Evolutionary conservation across 2,329 filamentous ascomycete species (phyloP).

Genomic region (Lachnellula arida): DNA sequence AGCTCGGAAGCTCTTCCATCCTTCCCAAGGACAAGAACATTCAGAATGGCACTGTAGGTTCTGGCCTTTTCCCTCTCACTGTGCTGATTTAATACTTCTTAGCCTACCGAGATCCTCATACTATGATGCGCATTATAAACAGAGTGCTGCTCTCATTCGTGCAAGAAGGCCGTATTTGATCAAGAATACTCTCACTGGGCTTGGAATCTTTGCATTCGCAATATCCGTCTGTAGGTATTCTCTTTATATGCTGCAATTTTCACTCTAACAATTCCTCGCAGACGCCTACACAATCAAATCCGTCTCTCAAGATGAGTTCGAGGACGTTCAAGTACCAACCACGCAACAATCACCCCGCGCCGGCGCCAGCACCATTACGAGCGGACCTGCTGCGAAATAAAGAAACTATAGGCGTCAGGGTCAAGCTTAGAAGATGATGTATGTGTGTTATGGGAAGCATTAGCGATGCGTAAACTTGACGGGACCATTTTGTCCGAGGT

Average conservation of each 20-base stretch:
- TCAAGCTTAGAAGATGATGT: background rate
- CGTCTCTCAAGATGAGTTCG: conserved; percentile 94
- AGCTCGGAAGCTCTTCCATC: background rate
- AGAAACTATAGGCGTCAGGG: background rate
- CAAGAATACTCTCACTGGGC: conserved; percentile 79
- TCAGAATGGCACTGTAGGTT: conserved; percentile 30
- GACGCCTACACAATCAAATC: conserved; percentile 72
- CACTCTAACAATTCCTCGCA: conserved; percentile 29
- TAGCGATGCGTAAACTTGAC: conserved; percentile 1
- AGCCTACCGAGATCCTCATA: conserved; percentile 71
- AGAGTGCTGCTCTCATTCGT: conserved; percentile 83
- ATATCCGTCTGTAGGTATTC: conserved; percentile 69
- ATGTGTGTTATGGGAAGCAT: background rate
- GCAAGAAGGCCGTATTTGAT: conserved; percentile 88
- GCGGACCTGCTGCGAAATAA: conserved; percentile 12
- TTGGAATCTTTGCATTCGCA: conserved; percentile 70
- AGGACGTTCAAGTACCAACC: conserved; percentile 80
- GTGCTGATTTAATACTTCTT: conserved; percentile 6
- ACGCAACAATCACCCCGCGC: conserved; percentile 21
- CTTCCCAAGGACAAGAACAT: background rate
- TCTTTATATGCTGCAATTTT: background rate
- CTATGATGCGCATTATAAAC: conserved; percentile 83
- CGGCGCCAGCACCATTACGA: conserved; percentile 24
- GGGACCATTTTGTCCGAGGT: background rate
- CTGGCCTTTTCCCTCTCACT: background rate